Evolutionary conservation across 1,139 yeast genomes (phyloP).

Genomic region (Yamadazyma mexicana): DNA sequence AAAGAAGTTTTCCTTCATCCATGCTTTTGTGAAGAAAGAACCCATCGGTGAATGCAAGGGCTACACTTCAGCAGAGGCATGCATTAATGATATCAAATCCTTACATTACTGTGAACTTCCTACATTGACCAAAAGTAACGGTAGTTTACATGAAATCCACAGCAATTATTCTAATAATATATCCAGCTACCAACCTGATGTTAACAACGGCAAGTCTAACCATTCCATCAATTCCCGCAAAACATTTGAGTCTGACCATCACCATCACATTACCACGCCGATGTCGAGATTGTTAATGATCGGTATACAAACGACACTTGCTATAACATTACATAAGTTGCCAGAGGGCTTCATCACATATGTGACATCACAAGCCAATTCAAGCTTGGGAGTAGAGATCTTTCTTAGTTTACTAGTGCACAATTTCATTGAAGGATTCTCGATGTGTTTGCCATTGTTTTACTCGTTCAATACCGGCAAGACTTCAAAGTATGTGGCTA

Average conservation of each 20-base stretch:
- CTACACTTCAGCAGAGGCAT: slow-evolving; percentile 46
- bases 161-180: slow-evolving; percentile 2
- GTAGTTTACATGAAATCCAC: slow-evolving; percentile 8
- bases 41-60: slow-evolving; percentile 55
- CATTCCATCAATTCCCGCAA: slow-evolving; percentile 7
- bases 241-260: slow-evolving; percentile 47
- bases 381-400: slow-evolving; percentile 72
- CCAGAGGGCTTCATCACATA: slow-evolving; percentile 95
- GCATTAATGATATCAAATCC: slow-evolving; percentile 18
- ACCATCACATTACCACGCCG: slow-evolving; percentile 79
- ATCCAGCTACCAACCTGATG: background rate
- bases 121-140: slow-evolving; percentile 7
- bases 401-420: slow-evolving; percentile 84
- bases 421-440: slow-evolving; percentile 93
- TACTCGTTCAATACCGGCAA: slow-evolving; percentile 47
- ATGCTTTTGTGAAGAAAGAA: slow-evolving; percentile 17
- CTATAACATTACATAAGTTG: slow-evolving; percentile 83
- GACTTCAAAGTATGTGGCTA: slow-evolving; percentile 26
- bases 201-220: background rate
- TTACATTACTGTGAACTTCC: slow-evolving; percentile 46
- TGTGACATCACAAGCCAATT: slow-evolving; percentile 74
- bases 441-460: slow-evolving; percentile 88
- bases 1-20: slow-evolving; percentile 14
- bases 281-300: slow-evolving; percentile 75
- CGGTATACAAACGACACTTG: slow-evolving; percentile 87